Evolutionary conservation across 805 yeast genomes (phyloP).

Genomic region (Yamadazyma phyllophila): DNA sequence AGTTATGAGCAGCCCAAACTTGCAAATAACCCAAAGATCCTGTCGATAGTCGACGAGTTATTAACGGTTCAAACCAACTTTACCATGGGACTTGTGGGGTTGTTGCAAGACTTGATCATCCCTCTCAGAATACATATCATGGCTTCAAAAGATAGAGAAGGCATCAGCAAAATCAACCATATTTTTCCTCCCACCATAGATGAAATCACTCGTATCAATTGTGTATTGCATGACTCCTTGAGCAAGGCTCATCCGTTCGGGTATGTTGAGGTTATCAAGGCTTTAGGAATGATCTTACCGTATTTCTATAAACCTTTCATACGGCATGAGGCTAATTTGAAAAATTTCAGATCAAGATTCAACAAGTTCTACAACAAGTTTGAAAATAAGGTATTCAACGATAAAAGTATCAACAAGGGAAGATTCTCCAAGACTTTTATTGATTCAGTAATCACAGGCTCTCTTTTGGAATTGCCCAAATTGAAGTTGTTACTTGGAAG

Average conservation of each 20-base stretch:
- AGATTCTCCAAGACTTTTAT: constrained; percentile 28
- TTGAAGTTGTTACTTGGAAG: constrained; percentile 67
- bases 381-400: constrained; percentile 26
- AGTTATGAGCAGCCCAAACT: constrained; percentile 13
- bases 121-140: constrained; percentile 73
- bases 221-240: constrained; percentile 75
- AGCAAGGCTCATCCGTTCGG: constrained; percentile 68
- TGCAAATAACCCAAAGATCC: constrained; percentile 32
- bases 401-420: constrained; percentile 27
- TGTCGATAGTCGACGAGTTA: constrained; percentile 63
- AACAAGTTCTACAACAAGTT: constrained; percentile 37
- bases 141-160: constrained; percentile 49
- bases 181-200: constrained; percentile 94
- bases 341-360: constrained; percentile 55
- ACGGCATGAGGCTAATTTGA: constrained; percentile 91
- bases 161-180: constrained; percentile 66
- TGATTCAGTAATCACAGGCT: constrained; percentile 56
- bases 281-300: constrained; percentile 80
- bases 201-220: constrained; percentile 86
- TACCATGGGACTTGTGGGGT: constrained; percentile 67
- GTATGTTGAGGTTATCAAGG: constrained; percentile 70
- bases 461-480: constrained; percentile 64
- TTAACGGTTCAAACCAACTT: constrained; percentile 69
- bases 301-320: constrained; percentile 90
- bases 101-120: constrained; percentile 74